Evolutionary conservation across 306 rosid genomes (phyloP).

Genomic region (Cucurbita ficifolia): DNA sequence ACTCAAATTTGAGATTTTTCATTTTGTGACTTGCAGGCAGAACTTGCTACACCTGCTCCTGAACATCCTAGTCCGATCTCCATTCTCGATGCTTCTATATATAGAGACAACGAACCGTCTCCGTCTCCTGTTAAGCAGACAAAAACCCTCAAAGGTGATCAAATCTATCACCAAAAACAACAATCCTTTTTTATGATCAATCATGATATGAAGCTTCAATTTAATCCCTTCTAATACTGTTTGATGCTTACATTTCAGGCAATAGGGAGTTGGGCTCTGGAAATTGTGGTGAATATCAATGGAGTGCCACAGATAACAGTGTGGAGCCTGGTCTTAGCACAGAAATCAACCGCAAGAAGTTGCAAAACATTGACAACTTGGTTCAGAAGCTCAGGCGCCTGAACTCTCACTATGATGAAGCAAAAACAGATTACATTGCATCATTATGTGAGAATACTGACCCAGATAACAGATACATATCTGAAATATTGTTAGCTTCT

Average conservation of each 20-base stretch:
- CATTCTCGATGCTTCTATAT: constrained; percentile 54
- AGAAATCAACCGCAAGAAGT: constrained; percentile 59
- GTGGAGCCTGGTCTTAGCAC: constrained; percentile 8
- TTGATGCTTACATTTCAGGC: constrained; percentile 20
- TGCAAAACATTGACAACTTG: constrained; percentile 68
- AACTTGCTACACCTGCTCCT: constrained; percentile 34
- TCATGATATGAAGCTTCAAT: background rate
- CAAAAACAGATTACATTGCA: constrained; percentile 74
- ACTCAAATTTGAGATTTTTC: constrained; percentile 30
- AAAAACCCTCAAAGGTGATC: constrained; percentile 40
- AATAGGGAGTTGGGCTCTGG: constrained; percentile 23
- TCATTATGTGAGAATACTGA: constrained; percentile 70
- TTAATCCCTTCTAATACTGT: background rate
- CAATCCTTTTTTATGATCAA: background rate
- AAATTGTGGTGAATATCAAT: constrained; percentile 32
- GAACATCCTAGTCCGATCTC: constrained; percentile 86
- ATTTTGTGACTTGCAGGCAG: constrained; percentile 37
- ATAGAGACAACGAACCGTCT: constrained; percentile 44
- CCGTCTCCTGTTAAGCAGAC: constrained; percentile 62
- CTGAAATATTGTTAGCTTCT: constrained; percentile 76
- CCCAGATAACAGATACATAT: constrained; percentile 83
- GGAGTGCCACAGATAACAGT: constrained; percentile 30
- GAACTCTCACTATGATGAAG: constrained; percentile 78
- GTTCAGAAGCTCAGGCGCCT: constrained; percentile 82
- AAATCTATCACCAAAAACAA: background rate